Base-by-base conservation (phyloP, 805 yeast species). In the Millerago galiae region DNA sequence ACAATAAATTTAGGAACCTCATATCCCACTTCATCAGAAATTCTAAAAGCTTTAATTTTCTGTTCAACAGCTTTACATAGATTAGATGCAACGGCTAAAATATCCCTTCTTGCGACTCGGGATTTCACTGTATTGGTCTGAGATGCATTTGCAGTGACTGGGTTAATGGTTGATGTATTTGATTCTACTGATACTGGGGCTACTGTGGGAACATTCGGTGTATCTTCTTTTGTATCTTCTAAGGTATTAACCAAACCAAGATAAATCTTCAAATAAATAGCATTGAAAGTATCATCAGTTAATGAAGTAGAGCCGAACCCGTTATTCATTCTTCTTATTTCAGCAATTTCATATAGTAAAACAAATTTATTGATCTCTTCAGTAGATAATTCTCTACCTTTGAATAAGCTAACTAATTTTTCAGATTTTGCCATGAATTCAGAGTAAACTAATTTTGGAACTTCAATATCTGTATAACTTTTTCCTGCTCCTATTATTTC, bases 251-350 rank as follows among this genome's bases (percentile, higher is more conserved):
- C 38, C 12, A 27, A 17, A 3, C 34, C 27, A 26, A 45, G 37
- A 41, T 66, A 82, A 8, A 83, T 55, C 41, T 66, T 67, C 54
- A 86, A 60, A 52, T 71, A 87, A 0, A 83, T 56, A 8, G 81
- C 72, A 29, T 80, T 79, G 46, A 76, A 76, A 0, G 86, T 74
- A 48, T 86, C 93, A 59, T 86, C 95, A 42, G 84, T 74, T 30
- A 74, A 60, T 0, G 87, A 77, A 0, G 93, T 83, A 3, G 93
- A 79, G 0, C 89, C 91, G 58, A 81, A 81, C 0, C 95, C 95
- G 56, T 82, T 84, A 46, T 88, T 86, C 62, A 83, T 70, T 45
- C 82, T 74, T 48, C 86, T 70, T 52, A 84, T 68, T 38, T 82
- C 90, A 13, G 72, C 67, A 9, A 76, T 56, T 17, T 79, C 79